Evolutionary conservation across 441 rosid genomes (phyloP).

Genomic region (Euphorbia celastroides): DNA sequence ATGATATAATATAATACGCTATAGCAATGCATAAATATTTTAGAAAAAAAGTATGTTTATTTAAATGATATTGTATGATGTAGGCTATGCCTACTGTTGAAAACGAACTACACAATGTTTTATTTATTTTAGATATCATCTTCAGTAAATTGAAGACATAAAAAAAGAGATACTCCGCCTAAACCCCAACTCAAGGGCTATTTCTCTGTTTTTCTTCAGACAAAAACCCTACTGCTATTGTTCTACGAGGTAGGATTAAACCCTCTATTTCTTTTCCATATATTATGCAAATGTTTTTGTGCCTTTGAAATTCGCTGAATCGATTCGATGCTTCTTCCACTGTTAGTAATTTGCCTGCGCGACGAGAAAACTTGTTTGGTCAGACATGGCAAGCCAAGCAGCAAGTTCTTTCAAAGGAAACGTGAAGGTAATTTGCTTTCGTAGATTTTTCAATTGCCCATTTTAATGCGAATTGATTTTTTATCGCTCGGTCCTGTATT

Average conservation of each 20-base stretch:
- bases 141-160: neutral
- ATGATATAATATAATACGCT: no score
- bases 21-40: no score
- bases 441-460: neutral
- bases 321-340: no score
- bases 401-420: no score
- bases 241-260: conserved; percentile 3
- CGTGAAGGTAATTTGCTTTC: neutral
- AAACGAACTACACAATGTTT: no score
- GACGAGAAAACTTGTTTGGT: no score
- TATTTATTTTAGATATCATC: no score
- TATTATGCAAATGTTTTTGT: neutral
- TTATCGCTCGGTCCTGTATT: neutral
- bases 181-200: neutral
- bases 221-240: conserved; percentile 11
- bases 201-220: neutral
- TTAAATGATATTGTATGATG: no score
- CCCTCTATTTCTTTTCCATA: neutral
- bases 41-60: no score
- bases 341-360: no score
- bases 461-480: neutral
- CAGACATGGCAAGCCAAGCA: no score
- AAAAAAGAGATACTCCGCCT: neutral
- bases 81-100: no score
- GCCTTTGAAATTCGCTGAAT: neutral